Base-by-base conservation (phyloP, 2,329 filamentous ascomycete genomes). In the Hypoxylon sp. region DNA sequence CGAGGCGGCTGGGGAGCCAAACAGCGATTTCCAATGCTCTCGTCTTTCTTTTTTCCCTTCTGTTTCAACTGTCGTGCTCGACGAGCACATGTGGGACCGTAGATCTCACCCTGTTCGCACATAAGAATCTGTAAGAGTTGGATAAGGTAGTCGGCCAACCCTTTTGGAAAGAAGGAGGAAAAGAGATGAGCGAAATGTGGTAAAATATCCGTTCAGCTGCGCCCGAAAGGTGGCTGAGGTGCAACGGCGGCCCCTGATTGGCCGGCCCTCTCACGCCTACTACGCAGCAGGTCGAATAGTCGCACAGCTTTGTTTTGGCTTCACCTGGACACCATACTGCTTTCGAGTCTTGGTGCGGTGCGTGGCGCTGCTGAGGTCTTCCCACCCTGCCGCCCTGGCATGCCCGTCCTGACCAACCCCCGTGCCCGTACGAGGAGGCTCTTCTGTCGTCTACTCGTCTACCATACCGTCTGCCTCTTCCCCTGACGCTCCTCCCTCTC, bases 301-400 rank as follows among this genome's bases (percentile, higher is more conserved):
- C 56, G 45, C 24, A 58, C 49, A 29, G 18, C 43, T 48, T 53
- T 57, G 49, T 53, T 54, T 57, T 27, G 51, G 60, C 60, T 63
- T 20, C 64, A 63, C 69, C 68, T 70, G 67, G 59, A 42, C 27
- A 50, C 57, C 60, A 65, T 60, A 52, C 69, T 69, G 33, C 38
- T 60, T 69, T 67, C 48, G 66, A 69, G 54, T 52, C 51, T 64
- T 69, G 48, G 63, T 55, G 58, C 53, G 26, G 59, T 49, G 59
- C 48, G 69, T 72, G 69, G 69, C 69, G 69, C 60, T 51, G 68
- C 69, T 70, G 69, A 71, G 62, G 62, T 65, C 51, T 58, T 57
- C 49, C 38, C 37, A 47, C 56, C 56, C 48, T 58, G 51, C 49
- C 31, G 31, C 48, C 57, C 58, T 63, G 48, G 58, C 60, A 51